Percentiles rank a stretch among this genome's conserved stretches.
Conservation (phyloP, 768 basidiomycete genomes). For the Tricholoma hemisulphureum region DNA sequence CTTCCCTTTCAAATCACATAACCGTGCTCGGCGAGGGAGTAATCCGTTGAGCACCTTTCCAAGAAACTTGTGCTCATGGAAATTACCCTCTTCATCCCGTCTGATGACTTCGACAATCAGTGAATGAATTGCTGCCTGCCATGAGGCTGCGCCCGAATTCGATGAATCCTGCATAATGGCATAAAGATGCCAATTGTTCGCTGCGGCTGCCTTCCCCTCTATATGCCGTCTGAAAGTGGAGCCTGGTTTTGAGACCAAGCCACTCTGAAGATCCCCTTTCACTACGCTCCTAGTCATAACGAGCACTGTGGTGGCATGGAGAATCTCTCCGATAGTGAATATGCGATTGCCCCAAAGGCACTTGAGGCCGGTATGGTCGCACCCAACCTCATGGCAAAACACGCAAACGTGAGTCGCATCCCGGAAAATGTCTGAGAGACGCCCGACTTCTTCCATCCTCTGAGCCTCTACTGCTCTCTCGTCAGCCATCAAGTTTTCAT, state of each 20-base stretch:
- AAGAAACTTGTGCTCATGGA: constrained; percentile 15
- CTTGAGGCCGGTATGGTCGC: constrained; percentile 10
- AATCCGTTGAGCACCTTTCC: constrained; percentile 26
- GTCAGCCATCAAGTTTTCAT: not conserved
- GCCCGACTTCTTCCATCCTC: constrained; percentile 6
- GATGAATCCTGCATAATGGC: constrained; percentile 21
- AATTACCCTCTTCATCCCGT: constrained; percentile 16
- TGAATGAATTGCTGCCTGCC: constrained; percentile 23
- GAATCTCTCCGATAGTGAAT: no score
- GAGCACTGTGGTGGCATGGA: no score
- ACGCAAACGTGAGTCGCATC: constrained; percentile 10
- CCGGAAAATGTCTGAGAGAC: constrained; percentile 15
- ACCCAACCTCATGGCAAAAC: constrained; percentile 12
- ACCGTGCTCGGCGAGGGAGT: constrained; percentile 18
- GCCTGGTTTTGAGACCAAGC: no score
- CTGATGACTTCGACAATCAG: constrained; percentile 24
- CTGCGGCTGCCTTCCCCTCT: constrained; percentile 2
- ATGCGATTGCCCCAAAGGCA: constrained; percentile 15
- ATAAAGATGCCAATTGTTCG: constrained; percentile 16
- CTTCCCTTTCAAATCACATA: constrained; percentile 9
- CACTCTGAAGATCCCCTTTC: no score
- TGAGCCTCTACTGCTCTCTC: no score
- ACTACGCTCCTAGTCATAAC: no score
- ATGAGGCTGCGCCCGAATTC: constrained; percentile 16
- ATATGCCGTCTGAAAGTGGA: no score